phyloP scores from a whole-genome alignment of 2,329 filamentous ascomycete genomes.

The Microdochium trichocladiopsis region DNA sequence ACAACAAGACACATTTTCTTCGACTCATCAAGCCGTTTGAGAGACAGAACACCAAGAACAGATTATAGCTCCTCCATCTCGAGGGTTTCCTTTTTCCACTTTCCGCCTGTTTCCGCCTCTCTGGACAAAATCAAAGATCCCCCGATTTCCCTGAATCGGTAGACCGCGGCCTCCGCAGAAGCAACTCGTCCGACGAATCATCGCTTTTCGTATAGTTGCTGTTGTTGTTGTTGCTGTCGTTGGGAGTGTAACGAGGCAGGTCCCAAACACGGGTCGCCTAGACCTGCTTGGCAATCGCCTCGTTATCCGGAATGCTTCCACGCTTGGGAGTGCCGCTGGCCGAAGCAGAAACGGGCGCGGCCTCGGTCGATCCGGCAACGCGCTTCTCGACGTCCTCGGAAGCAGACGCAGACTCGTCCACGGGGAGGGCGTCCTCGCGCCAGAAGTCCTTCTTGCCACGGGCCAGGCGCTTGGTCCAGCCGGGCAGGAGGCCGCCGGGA shows the following conservation, averaged over 20 bases:
- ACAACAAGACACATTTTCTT: no score
- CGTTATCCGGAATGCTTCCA: background rate
- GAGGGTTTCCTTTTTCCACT: no score
- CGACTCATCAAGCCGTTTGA: no score
- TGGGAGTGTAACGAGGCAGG: background rate
- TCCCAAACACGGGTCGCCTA: background rate
- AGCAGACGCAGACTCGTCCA: conserved; percentile 10
- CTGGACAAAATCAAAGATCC: background rate
- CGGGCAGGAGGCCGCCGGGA: conserved; percentile 66
- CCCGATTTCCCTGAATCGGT: no score
- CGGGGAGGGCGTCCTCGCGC: conserved; percentile 31
- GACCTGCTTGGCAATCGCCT: background rate
- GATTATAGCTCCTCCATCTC: no score
- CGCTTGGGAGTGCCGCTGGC: background rate
- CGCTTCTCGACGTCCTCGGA: conserved; percentile 6
- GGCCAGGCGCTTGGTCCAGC: conserved; percentile 59
- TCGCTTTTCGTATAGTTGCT: no score
- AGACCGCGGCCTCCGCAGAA: no score
- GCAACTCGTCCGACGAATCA: no score
- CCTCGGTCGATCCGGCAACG: background rate
- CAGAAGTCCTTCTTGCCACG: conserved; percentile 71
- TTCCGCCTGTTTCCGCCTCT: background rate
- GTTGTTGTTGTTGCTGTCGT: no score
- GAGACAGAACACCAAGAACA: no score
- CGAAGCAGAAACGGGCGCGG: background rate